Percentiles rank a stretch among this genome's conserved stretches.
Conservation (phyloP, 2,329 filamentous ascomycete species). For the Nothopassalora personata region DNA sequence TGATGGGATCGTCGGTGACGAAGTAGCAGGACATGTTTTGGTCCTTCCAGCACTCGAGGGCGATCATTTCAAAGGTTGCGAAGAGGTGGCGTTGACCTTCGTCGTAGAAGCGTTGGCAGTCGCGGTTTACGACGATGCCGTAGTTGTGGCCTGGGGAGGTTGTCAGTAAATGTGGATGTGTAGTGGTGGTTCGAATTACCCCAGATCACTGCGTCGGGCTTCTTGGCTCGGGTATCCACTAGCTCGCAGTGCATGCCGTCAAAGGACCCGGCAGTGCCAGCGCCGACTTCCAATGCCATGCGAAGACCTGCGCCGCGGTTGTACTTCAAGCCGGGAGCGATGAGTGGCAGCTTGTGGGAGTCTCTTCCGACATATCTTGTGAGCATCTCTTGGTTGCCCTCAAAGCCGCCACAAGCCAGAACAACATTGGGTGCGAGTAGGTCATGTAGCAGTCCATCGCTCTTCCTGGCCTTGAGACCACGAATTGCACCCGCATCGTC, state of each 20-base stretch:
- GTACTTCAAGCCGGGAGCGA: conserved; percentile 39
- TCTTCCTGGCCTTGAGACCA: conserved; percentile 37
- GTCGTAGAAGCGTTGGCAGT: conserved; percentile 71
- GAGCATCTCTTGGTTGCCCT: conserved; percentile 40
- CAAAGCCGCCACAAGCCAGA: conserved; percentile 39
- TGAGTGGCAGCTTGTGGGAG: conserved; percentile 37
- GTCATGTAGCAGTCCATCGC: conserved; percentile 34
- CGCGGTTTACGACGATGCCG: conserved; percentile 40
- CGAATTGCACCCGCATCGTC: conserved; percentile 33
- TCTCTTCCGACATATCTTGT: conserved; percentile 37
- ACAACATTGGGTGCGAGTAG: conserved; percentile 34
- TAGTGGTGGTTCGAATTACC: conserved; percentile 11
- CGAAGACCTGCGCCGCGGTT: conserved; percentile 38
- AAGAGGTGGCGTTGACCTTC: conserved; percentile 75
- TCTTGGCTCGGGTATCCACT: conserved; percentile 38
- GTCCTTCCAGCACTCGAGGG: conserved; percentile 38
- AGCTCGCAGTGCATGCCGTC: conserved; percentile 42
- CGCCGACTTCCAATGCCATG: conserved; percentile 40
- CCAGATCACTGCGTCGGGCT: conserved; percentile 40
- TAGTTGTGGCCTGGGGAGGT: conserved; percentile 34
- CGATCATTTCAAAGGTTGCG: conserved; percentile 42
- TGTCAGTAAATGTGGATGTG: neutral
- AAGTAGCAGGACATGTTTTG: conserved; percentile 41
- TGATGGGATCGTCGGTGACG: conserved; percentile 38
- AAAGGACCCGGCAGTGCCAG: conserved; percentile 38